Percentiles rank a stretch among this genome's conserved stretches.
phyloP scores from a whole-genome alignment of 441 rosid genomes.

The Aquilaria agallochum region DNA sequence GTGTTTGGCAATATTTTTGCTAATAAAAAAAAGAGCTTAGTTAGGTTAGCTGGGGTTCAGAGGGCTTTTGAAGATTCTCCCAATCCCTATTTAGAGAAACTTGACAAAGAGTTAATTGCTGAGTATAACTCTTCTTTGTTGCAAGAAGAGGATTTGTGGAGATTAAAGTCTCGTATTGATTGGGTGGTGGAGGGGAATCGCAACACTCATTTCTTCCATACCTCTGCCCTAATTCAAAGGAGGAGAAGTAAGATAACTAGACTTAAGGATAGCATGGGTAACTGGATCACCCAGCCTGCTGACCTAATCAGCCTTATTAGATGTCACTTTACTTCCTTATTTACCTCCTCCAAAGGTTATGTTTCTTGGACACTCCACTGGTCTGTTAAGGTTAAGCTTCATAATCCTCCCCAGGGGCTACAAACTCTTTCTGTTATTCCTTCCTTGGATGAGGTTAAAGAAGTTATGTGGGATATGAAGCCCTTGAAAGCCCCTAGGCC shows the following conservation, averaged over 20 bases:
- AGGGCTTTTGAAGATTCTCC: too few relatives aligned
- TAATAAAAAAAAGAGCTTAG: too few relatives aligned
- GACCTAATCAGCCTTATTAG: neutral
- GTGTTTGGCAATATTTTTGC: too few relatives aligned
- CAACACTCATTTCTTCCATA: too few relatives aligned
- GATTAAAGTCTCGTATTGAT: neutral
- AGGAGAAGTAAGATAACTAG: too few relatives aligned
- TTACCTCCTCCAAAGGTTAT: neutral
- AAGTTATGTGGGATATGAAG: neutral
- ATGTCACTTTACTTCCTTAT: neutral
- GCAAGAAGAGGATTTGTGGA: too few relatives aligned
- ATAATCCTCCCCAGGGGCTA: too few relatives aligned
- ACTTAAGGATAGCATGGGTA: neutral
- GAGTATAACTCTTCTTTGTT: too few relatives aligned
- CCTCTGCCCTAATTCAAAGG: neutral
- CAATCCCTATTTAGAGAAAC: too few relatives aligned
- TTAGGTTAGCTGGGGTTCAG: too few relatives aligned
- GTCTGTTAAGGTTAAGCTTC: neutral
- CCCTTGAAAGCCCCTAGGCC: neutral
- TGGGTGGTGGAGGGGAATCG: too few relatives aligned
- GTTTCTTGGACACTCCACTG: neutral
- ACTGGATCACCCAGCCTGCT: neutral
- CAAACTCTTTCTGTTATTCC: neutral
- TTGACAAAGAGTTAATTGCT: too few relatives aligned
- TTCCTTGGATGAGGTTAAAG: neutral